A percentile compares a stretch with the other conserved stretches of the same genome.
Conservation (phyloP, 225 moss, liverwort and hornwort species). For the Pseudisothecium myosuroides region DNA sequence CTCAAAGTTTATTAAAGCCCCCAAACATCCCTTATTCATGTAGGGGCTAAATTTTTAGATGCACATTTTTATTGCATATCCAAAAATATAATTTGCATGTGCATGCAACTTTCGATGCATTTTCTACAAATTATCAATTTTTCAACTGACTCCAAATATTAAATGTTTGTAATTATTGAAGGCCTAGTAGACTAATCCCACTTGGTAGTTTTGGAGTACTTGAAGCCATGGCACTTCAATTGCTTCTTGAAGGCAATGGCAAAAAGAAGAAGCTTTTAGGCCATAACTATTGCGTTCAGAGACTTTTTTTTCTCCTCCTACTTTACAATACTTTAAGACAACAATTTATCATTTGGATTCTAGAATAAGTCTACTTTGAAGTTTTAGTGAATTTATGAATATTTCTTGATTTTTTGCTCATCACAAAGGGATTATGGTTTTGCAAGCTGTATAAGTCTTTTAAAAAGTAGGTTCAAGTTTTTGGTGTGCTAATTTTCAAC, state of each 20-base stretch:
- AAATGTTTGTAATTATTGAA: background rate
- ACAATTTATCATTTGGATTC: background rate
- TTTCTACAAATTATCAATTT: background rate
- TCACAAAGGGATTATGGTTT: background rate
- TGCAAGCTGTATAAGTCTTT: background rate
- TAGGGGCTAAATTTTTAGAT: background rate
- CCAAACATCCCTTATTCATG: rapidly evolving
- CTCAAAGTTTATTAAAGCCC: background rate
- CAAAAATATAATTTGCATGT: rapidly evolving
- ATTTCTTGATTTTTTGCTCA: background rate
- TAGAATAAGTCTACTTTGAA: background rate
- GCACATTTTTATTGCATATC: background rate
- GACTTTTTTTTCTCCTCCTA: background rate
- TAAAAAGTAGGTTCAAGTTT: background rate
- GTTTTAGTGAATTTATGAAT: background rate
- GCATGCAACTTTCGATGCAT: rapidly evolving
- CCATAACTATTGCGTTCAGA: background rate
- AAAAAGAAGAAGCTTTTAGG: background rate
- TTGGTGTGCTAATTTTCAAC: background rate
- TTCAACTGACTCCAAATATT: rapidly evolving
- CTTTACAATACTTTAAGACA: background rate
- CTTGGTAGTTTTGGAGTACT: background rate
- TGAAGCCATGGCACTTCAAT: background rate
- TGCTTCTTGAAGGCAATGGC: background rate
- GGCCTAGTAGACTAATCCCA: rapidly evolving